Evolutionary conservation across 352 stramenopile species (phyloP).

Genomic region (Pythium chondricola): DNA sequence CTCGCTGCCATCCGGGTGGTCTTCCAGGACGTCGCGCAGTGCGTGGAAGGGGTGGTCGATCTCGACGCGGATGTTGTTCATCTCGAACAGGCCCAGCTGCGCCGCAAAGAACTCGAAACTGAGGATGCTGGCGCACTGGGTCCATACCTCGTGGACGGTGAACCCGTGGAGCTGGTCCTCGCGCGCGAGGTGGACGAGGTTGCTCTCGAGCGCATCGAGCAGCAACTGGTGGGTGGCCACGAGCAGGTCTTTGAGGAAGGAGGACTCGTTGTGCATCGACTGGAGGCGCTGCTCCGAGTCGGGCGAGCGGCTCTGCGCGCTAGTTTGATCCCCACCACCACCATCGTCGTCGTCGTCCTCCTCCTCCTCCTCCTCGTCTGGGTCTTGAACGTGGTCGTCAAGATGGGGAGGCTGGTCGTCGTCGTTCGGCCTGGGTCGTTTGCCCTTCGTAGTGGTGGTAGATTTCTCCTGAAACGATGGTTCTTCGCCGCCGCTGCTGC

Average conservation of each 20-base stretch:
- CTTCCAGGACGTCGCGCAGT: constrained; percentile 66
- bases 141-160: constrained; percentile 53
- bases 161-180: constrained; percentile 56
- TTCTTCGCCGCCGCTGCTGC: constrained; percentile 8
- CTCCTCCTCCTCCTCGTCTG: constrained; percentile 1
- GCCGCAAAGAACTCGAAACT: constrained; percentile 85
- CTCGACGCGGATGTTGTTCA: constrained; percentile 95
- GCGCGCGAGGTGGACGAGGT: constrained; percentile 52
- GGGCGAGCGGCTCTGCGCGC: too few relatives aligned
- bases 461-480: background rate
- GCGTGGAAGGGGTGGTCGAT: constrained; percentile 75
- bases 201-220: constrained; percentile 59
- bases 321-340: constrained; percentile 16
- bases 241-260: constrained; percentile 55
- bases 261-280: constrained; percentile 14
- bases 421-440: background rate
- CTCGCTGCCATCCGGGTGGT: constrained; percentile 26
- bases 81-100: constrained; percentile 94
- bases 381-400: too few relatives aligned
- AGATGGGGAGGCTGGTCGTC: too few relatives aligned
- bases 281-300: background rate
- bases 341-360: constrained; percentile 9
- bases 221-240: constrained; percentile 58
- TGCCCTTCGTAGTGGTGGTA: background rate
- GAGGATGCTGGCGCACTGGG: constrained; percentile 51